A percentile compares a stretch with the other conserved stretches of the same genome.
Evolutionary conservation across 306 rosid species (phyloP).

Genomic region (Sindora glabra): DNA sequence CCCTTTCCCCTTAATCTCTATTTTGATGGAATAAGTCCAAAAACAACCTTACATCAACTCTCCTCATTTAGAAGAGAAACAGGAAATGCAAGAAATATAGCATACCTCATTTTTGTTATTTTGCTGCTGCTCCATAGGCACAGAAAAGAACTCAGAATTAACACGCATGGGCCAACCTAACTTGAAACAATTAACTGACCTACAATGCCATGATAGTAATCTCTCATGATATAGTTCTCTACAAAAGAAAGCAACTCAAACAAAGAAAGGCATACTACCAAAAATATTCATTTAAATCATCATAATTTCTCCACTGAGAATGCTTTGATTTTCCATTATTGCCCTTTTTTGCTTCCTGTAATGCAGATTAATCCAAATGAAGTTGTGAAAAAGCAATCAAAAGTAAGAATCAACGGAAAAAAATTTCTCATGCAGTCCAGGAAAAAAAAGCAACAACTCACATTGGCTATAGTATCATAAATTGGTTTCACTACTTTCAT

Average conservation of each 20-base stretch:
- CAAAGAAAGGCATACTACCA: constrained; percentile 44
- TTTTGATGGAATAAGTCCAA: neutral
- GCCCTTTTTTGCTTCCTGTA: constrained; percentile 66
- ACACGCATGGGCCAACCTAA: constrained; percentile 95
- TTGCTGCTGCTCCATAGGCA: constrained; percentile 17
- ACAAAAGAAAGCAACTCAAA: neutral
- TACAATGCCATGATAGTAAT: constrained; percentile 26
- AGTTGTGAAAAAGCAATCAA: constrained; percentile 1
- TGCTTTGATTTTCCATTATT: constrained; percentile 68
- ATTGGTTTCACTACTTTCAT: constrained; percentile 83
- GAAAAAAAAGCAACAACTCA: constrained; percentile 12
- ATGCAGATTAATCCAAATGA: constrained; percentile 3
- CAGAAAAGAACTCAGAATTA: constrained; percentile 61
- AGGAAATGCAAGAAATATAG: constrained; percentile 14
- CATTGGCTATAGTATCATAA: constrained; percentile 72
- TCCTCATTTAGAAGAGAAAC: no score
- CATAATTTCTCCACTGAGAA: constrained; percentile 98
- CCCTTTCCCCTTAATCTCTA: neutral
- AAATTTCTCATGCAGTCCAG: neutral
- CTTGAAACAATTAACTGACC: constrained; percentile 82
- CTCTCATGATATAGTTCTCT: neutral
- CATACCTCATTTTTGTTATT: constrained; percentile 57
- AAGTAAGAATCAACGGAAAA: neutral
- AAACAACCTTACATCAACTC: no score
- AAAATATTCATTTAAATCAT: constrained; percentile 86